Evolutionary conservation across 306 rosid genomes (phyloP).

Genomic region (Fragaria ananassa): DNA sequence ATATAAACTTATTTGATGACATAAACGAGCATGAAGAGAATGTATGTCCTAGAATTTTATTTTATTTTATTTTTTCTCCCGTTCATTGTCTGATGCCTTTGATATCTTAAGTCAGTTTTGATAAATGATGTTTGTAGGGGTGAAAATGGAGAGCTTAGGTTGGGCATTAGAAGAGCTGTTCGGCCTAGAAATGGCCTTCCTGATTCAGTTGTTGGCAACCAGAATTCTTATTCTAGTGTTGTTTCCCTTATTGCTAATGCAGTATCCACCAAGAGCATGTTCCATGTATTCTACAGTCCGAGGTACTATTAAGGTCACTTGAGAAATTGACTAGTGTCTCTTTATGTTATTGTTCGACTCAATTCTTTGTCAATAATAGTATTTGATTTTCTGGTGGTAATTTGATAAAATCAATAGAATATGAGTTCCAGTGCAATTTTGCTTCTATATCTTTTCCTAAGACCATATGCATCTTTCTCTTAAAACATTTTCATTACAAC

Average conservation of each 20-base stretch:
- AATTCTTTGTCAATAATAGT: neutral
- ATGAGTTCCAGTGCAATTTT: neutral
- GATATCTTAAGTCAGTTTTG: slow-evolving; percentile 3
- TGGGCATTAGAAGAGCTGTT: slow-evolving; percentile 90
- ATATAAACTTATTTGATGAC: neutral
- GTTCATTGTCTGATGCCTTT: neutral
- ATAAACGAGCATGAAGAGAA: neutral
- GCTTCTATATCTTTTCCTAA: neutral
- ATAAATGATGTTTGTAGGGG: slow-evolving; percentile 59
- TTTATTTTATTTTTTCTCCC: neutral
- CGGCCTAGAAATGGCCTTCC: slow-evolving; percentile 91
- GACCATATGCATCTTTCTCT: neutral
- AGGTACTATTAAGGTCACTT: slow-evolving; percentile 48
- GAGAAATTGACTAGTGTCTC: neutral
- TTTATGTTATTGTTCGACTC: neutral
- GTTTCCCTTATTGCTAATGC: slow-evolving; percentile 81
- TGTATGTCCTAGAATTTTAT: neutral
- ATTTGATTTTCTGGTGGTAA: neutral
- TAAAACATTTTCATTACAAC: neutral
- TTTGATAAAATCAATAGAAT: neutral
- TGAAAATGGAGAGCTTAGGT: slow-evolving; percentile 83
- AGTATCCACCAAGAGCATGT: slow-evolving; percentile 69
- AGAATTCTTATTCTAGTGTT: slow-evolving; percentile 56
- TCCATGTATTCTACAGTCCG: slow-evolving; percentile 93
- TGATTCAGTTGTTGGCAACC: slow-evolving; percentile 65